Base-by-base conservation (phyloP, 2,329 filamentous ascomycete species). In the Phaeomoniella chlamydospora region DNA sequence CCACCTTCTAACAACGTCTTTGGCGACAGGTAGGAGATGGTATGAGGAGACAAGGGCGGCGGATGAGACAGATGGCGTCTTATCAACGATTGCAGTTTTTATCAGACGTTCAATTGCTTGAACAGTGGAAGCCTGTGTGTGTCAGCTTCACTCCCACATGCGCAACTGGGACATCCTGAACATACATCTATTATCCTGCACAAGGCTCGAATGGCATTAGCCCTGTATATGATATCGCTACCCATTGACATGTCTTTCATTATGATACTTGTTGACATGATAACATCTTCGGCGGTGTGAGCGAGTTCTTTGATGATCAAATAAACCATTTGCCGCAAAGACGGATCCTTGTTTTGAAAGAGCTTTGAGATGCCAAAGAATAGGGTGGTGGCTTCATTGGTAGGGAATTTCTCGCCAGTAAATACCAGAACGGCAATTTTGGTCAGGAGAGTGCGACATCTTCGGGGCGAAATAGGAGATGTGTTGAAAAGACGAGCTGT, bases 311-410 rank as follows among this genome's bases (percentile, higher is more conserved):
- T 98, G 67, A 96, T 84, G 56, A 94, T 79, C 47, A 96, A 72
- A 65, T 96, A 93, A 35, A 98, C 88, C 87, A 96, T 94, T 69
- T 98, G 90, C 53, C 90, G 85, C 56, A 98, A 71, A 51, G 85
- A 88, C 52, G 87, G 82, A 79, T 98, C 90, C 64, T 94, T 96
- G 65, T 96, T 96, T 70, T 96, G 88, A 72, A 98, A 98, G 41
- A 96, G 74, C 72, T 96, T 96, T 43, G 88, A 96, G 61, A 93
- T 96, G 50, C 88, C 87, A 59, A 96, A 96, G 75, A 98, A 98
- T 46, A 98, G 80, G 33, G 85, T 88, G 18, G 90, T 96, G 49
- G 90, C 90, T 74, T 98, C 90, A 56, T 93, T 92, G 41, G 82
- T 88, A 32, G 88, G 87, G 68, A 96, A 98, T 56, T 79, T 86